Conservation (phyloP, 2,329 filamentous ascomycete species). For the Cladosporium sp. region DNA sequence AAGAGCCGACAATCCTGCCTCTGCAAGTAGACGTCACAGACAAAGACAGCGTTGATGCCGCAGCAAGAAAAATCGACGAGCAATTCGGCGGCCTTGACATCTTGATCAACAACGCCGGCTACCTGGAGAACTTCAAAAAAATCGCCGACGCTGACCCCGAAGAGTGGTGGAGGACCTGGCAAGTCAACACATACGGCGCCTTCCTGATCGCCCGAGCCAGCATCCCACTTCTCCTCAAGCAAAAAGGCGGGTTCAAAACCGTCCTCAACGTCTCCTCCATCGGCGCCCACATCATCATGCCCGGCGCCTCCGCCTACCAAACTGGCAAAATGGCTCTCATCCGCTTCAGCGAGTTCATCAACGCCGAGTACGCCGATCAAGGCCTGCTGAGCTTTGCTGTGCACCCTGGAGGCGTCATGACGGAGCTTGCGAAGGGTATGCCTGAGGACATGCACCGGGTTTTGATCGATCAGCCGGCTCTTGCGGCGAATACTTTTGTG, state of each 20-base stretch:
- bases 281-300: conserved; percentile 32
- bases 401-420: conserved; percentile 45
- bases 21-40: conserved; percentile 43
- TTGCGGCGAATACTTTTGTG: conserved; percentile 31
- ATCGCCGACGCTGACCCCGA: conserved; percentile 28
- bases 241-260: conserved; percentile 32
- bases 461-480: conserved; percentile 27
- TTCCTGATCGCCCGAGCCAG: conserved; percentile 36
- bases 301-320: conserved; percentile 41
- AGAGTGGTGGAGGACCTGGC: conserved; percentile 46
- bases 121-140: conserved; percentile 15
- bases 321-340: conserved; percentile 42
- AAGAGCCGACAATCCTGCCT: conserved; percentile 37
- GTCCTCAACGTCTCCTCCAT: conserved; percentile 41
- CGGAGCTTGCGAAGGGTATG: conserved; percentile 38
- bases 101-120: conserved; percentile 36
- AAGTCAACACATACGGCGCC: conserved; percentile 48
- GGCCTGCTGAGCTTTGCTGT: conserved; percentile 40
- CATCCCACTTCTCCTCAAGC: conserved; percentile 39
- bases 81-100: conserved; percentile 33
- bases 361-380: conserved; percentile 40
- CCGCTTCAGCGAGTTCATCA: conserved; percentile 44
- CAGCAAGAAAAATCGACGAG: conserved; percentile 30
- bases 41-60: conserved; percentile 32
- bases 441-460: conserved; percentile 26